Conservation (phyloP, 345 rosid genomes). For the Euphorbia tirucalli region DNA sequence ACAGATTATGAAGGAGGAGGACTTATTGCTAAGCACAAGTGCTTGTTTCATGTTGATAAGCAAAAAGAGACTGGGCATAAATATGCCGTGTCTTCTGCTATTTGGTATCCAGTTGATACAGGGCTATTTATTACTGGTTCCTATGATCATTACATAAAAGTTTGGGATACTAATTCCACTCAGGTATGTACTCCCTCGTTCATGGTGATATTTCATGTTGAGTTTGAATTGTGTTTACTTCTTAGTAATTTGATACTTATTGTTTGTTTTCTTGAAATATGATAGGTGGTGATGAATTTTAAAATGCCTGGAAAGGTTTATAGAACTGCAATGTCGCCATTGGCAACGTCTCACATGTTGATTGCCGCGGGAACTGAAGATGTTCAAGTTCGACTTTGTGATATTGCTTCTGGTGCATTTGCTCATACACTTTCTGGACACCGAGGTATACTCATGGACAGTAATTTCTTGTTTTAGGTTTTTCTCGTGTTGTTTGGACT, state of each 20-base stretch:
- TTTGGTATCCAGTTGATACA: constrained; percentile 95
- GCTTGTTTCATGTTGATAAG: constrained; percentile 65
- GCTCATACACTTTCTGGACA: constrained; percentile 93
- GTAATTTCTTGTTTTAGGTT: neutral
- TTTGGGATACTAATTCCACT: constrained; percentile 90
- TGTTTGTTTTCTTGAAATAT: constrained; percentile 11
- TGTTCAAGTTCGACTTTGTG: constrained; percentile 96
- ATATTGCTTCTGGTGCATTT: constrained; percentile 87
- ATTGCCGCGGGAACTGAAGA: constrained; percentile 95
- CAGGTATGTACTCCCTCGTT: constrained; percentile 38
- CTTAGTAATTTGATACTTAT: neutral
- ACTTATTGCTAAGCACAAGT: constrained; percentile 69
- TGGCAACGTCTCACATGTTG: constrained; percentile 83
- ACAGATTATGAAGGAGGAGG: constrained; percentile 63
- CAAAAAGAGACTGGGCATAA: constrained; percentile 74
- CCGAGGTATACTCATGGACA: constrained; percentile 55
- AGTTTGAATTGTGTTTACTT: neutral
- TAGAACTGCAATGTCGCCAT: constrained; percentile 81
- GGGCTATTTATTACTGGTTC: constrained; percentile 91
- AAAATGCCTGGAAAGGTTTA: constrained; percentile 97
- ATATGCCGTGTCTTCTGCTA: constrained; percentile 71
- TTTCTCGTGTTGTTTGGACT: neutral
- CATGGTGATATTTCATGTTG: neutral
- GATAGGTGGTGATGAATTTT: constrained; percentile 72
- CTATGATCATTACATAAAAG: constrained; percentile 70